A percentile compares a stretch with the other conserved stretches of the same genome.
Conservation (phyloP, 257 asterid species). For the Ballota nigra region DNA sequence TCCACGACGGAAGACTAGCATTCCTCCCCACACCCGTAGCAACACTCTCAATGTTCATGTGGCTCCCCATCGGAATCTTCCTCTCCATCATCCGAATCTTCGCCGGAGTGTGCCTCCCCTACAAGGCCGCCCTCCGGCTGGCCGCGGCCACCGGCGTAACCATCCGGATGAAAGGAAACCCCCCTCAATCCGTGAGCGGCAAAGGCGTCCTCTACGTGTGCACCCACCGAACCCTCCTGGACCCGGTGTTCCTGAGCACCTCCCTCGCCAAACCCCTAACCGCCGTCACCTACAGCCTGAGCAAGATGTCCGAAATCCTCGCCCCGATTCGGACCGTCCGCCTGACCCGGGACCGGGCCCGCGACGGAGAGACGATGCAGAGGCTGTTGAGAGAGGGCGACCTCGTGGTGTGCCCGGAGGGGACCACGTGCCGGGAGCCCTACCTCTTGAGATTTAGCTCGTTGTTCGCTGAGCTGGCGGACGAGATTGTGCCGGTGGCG, state of each 20-base stretch:
- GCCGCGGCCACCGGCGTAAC: slow-evolving; percentile 49
- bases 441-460: slow-evolving; percentile 83
- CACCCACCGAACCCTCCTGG: slow-evolving; percentile 76
- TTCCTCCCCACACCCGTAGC: slow-evolving; percentile 81
- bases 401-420: slow-evolving; percentile 89
- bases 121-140: slow-evolving; percentile 37
- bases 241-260: slow-evolving; percentile 76
- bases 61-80: slow-evolving; percentile 73
- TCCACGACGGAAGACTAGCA: slow-evolving; percentile 90
- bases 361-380: slow-evolving; percentile 62
- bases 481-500: slow-evolving; percentile 91
- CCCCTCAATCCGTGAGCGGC: slow-evolving; percentile 25
- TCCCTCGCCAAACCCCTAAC: slow-evolving; percentile 51
- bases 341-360: slow-evolving; percentile 53
- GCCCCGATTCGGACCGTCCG: slow-evolving; percentile 75
- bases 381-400: slow-evolving; percentile 59
- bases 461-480: slow-evolving; percentile 74
- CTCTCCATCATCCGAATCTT: slow-evolving; percentile 54
- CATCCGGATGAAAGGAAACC: slow-evolving; percentile 37
- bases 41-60: slow-evolving; percentile 61
- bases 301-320: slow-evolving; percentile 75
- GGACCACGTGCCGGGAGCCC: slow-evolving; percentile 95
- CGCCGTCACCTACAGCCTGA: slow-evolving; percentile 86
- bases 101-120: slow-evolving; percentile 57
- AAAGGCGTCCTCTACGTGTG: slow-evolving; percentile 78